Conservation (phyloP, 2,329 filamentous ascomycete genomes). For the Leptographium lundbergii region DNA sequence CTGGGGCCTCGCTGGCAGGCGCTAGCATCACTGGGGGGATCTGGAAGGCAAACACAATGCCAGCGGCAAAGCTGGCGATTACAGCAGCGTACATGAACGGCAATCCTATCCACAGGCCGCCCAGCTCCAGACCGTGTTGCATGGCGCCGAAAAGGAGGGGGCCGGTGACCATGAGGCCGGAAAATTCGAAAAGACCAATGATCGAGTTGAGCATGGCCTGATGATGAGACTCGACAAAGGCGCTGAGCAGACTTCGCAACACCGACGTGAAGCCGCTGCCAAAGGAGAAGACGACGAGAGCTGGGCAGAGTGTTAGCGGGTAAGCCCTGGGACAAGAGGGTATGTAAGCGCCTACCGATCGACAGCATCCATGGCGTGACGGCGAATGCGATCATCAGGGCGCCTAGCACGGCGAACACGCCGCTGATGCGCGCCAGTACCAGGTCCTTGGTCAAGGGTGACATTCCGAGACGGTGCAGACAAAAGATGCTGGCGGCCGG, state of each 20-base stretch:
- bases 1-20: not conserved
- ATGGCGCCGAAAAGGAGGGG: constrained; percentile 35
- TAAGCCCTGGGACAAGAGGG: not conserved
- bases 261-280: constrained; percentile 31
- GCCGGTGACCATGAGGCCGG: constrained; percentile 32
- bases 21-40: not conserved
- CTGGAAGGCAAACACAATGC: constrained; percentile 18
- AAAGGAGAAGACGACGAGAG: constrained; percentile 31
- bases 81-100: constrained; percentile 29
- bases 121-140: constrained; percentile 29
- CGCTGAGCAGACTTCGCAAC: constrained; percentile 37
- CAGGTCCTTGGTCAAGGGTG: constrained; percentile 26
- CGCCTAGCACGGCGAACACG: constrained; percentile 19
- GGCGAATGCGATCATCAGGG: constrained; percentile 25
- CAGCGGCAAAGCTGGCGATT: constrained; percentile 18
- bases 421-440: constrained; percentile 24
- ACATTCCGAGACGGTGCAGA: constrained; percentile 17
- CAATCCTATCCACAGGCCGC: constrained; percentile 35
- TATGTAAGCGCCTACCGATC: not conserved
- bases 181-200: constrained; percentile 35
- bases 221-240: constrained; percentile 38
- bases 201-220: constrained; percentile 41
- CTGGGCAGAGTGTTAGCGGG: constrained; percentile 7
- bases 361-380: constrained; percentile 21
- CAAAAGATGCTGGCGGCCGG: constrained; percentile 22